phyloP scores from a whole-genome alignment of 139 green algal genomes.

The Haematococcus lacustris region DNA sequence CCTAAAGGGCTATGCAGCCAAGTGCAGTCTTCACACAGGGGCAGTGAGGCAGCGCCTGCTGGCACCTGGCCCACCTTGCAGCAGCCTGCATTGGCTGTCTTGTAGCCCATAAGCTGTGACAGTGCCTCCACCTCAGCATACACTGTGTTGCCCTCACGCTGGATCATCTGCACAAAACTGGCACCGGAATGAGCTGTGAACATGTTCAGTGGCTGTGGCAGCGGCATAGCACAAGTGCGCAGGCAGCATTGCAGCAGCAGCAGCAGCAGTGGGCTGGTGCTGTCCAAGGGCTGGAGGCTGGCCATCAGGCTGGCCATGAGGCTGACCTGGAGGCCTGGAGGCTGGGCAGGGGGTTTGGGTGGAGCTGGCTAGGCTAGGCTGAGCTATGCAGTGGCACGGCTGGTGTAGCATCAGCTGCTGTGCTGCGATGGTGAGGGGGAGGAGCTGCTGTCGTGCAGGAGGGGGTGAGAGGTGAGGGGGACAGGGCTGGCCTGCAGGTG shows the following conservation, averaged over 20 bases:
- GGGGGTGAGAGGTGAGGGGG: neutral
- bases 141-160: conserved; percentile 50
- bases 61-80: conserved; percentile 40
- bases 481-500: too few relatives aligned
- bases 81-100: conserved; percentile 50
- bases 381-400: neutral
- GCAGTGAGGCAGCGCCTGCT: neutral
- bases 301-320: too few relatives aligned
- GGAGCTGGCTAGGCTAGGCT: too few relatives aligned
- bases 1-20: neutral
- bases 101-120: conserved; percentile 38
- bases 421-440: neutral
- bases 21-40: neutral
- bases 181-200: neutral
- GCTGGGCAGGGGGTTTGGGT: too few relatives aligned
- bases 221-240: neutral
- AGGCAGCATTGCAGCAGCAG: neutral
- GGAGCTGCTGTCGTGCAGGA: neutral
- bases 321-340: too few relatives aligned
- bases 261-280: neutral
- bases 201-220: neutral
- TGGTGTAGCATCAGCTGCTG: neutral
- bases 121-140: conserved; percentile 85
- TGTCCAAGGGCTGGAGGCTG: neutral
- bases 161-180: conserved; percentile 59